Evolutionary conservation across 805 yeast genomes (phyloP), one percentile per base, ranked within the genome.

Genomic region (Candida fluviatilis): DNA sequence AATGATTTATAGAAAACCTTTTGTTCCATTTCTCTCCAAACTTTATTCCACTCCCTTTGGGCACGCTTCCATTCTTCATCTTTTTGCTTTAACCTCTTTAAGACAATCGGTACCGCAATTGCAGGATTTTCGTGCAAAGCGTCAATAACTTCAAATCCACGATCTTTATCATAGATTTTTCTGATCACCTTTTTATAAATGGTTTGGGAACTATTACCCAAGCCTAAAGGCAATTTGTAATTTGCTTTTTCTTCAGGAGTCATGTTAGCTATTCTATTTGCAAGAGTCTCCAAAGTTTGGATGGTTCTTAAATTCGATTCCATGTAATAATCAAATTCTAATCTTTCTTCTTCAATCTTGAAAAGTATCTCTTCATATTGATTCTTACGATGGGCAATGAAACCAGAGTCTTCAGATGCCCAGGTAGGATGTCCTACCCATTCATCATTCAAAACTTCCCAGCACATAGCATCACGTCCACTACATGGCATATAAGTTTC

Each of bases 341-440:
- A 95, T 57, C 99, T 80, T 64, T 93, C 99, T 59, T 93, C 99
- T 62, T 93, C 99, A 41, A 90, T 87, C 58, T 95, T 83, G 68
- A 89, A 90, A 38, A 93, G 65, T 35, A 93, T 86, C 60, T 93
- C 99, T 62, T 93, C 99, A 58, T 91, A 93, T 65, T 93, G 99
- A 58, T 93, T 93, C 63, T 93, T 93, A 48, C 98, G 79, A 60
- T 93, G 99, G n/a, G 99, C 96, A 57, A 93, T 90, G 53, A 91
- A 93, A 0, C 99, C 99, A 10, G 96, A 86, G 60, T 93, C 99
- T 60, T 93, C 99, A 0, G 98, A 91, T 3, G 98, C 99, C 99
- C 99, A 93, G n/a, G 96, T 95, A 16, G 99, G 99, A 62, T 93
- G 98, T 5, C 97, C 96, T 25, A 93, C 98, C 97, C 98, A 93